A percentile compares a stretch with the other conserved stretches of the same genome.
Evolutionary conservation across 2,329 filamentous ascomycete species (phyloP).

Genomic region (Canariomyces notabilis): DNA sequence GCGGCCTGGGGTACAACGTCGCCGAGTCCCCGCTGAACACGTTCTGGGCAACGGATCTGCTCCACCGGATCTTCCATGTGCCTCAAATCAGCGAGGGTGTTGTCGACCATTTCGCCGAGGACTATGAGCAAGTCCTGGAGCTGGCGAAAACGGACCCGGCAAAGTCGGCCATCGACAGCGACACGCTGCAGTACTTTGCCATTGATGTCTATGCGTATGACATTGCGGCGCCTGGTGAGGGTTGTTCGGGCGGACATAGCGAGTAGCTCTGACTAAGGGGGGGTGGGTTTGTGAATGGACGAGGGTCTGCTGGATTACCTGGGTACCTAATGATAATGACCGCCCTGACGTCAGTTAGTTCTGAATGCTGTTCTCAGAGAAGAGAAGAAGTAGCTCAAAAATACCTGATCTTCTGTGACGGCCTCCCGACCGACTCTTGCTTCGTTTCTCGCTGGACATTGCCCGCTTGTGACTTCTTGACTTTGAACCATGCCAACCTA

Average conservation of each 20-base stretch:
- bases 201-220: slow-evolving; percentile 63
- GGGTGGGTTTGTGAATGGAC: too few species aligned
- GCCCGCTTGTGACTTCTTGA: too few species aligned
- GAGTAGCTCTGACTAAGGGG: too few species aligned
- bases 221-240: slow-evolving; percentile 56
- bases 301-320: too few species aligned
- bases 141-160: slow-evolving; percentile 45
- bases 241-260: slow-evolving; percentile 56
- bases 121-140: slow-evolving; percentile 49
- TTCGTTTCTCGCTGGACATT: too few species aligned
- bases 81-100: slow-evolving; percentile 53
- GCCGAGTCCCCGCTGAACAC: slow-evolving; percentile 50
- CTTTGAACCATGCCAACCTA: too few species aligned
- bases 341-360: too few species aligned
- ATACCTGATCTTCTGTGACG: too few species aligned
- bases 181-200: slow-evolving; percentile 64
- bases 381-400: too few species aligned
- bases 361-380: too few species aligned
- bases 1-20: slow-evolving; percentile 58
- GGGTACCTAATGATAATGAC: too few species aligned
- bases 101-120: slow-evolving; percentile 59
- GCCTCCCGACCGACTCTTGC: too few species aligned
- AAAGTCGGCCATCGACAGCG: slow-evolving; percentile 51
- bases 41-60: slow-evolving; percentile 62
- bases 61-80: slow-evolving; percentile 63